Conservation (phyloP, 352 stramenopile genomes). For the Phytophthora hybrid region DNA sequence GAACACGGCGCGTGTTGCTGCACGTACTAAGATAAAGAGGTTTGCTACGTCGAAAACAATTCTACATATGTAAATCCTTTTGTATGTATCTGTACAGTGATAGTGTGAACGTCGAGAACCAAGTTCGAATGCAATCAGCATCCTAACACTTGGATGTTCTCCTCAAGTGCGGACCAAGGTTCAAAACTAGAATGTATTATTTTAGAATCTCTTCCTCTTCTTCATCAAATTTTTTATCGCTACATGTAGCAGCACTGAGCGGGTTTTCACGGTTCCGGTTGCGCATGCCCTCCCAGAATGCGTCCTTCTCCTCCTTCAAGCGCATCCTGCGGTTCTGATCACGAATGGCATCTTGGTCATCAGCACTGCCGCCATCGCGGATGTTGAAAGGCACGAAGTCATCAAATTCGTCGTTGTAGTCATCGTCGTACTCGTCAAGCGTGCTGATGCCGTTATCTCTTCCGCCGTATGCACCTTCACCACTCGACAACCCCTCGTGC, state of each 20-base stretch:
- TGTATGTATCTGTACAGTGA: neutral
- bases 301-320: conserved; percentile 65
- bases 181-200: too few relatives aligned
- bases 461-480: conserved; percentile 4
- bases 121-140: too few relatives aligned
- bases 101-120: neutral
- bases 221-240: too few relatives aligned
- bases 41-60: too few relatives aligned
- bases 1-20: neutral
- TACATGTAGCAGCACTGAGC: conserved; percentile 8
- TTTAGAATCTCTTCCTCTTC: too few relatives aligned
- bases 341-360: conserved; percentile 64
- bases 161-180: too few relatives aligned
- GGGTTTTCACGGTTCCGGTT: conserved; percentile 58
- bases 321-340: conserved; percentile 63
- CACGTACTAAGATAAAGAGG: neutral
- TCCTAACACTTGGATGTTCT: too few relatives aligned
- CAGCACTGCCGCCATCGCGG: conserved; percentile 48
- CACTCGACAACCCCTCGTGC: conserved; percentile 17
- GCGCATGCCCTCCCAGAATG: conserved; percentile 77
- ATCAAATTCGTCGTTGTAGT: conserved; percentile 91
- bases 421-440: conserved; percentile 79
- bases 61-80: neutral
- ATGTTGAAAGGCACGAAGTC: conserved; percentile 79
- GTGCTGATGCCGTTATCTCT: conserved; percentile 30